Evolutionary conservation across 495 filamentous ascomycete genomes (phyloP), one percentile per base, ranked within the genome.

Genomic region (Lepidopterella palustris): DNA sequence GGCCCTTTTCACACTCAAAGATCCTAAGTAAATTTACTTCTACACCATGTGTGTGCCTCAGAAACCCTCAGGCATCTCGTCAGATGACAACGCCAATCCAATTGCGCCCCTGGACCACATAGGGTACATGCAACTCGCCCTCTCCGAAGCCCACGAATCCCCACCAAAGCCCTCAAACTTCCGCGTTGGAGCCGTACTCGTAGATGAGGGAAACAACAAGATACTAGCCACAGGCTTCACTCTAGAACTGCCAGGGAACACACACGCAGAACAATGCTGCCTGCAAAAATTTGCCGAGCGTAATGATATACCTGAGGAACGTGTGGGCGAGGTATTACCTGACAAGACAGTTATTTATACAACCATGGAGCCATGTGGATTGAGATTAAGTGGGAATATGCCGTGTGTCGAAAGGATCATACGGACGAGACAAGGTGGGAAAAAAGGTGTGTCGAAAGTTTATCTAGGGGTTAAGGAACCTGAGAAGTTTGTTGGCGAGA

Each of bases 181-280:
- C 77, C 84, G 92, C 60, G 91, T 98, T 35, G 93, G 93, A 58
- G 93, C 93, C 5, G 67, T 96, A 45, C 76, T 97, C 27, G 77
- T 96, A 26, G 69, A 75, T 45, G 57, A 62, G 40, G 67, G 70
- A 20, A 69, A 76, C 27, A 80, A 87, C 64, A 74, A 79, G 10
- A 78, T 95, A 63, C 80, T 96, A 40, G 81, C 88, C 1, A 92
- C 89, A 1, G 91, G 92, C 52, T 97, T 92, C 77, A 95, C 92
- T 6, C 81, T 96, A 62, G 92, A 97, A 69, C 83, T 93, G 10
- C 79, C 83, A 0, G 93, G 92, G 13, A 98, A 98, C 78, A 96
- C 91, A 0, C 93, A 98, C 63, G 93, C 93, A 4, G 93, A 98
- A 66, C 90, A 98, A 76, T 89, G 84, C 76, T 92, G 87, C 69